Base-by-base conservation (phyloP, 768 basidiomycete species). In the Thelephora ganbajun region DNA sequence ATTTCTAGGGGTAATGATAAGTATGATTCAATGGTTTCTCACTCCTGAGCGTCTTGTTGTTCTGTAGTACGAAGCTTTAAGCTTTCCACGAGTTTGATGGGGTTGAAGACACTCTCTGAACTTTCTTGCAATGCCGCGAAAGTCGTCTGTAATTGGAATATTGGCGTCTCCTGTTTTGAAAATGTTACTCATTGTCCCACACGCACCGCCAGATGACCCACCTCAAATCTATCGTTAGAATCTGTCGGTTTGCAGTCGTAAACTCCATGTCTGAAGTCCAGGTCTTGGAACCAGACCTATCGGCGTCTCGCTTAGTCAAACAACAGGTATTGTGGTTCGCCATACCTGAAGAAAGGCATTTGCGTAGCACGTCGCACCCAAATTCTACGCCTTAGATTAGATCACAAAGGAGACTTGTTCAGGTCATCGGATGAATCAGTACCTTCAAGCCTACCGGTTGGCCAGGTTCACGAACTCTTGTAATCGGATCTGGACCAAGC, bases 1-100 rank as follows among this genome's bases (percentile, higher is more conserved):
- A 35, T 18, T n/a, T 19, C 22, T 11, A 23, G 56, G 42, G 13
- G 47, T 1, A 43, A 37, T 20, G 52, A 26, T 42, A 57, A 41
- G 16, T 13, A 12, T 37, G 6, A 34, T 19, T 45, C 42, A 30
- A 48, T 19, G 16, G 35, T 20, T 22, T 59, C 77, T 47, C 57
- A 96, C 90, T 98, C 94, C 63, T 93, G 90, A 26, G 94, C 92
- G 66, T 98, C 94, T 64, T 97, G 93, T 58, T 98, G 94, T 58
- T 96, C 87, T 3, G 81, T 72, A 1, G 81, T 79, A 16, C 82
- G 75, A 35, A 98, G 66, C 49, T 80, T 74, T 46, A 98, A 66
- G 54, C 88, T 88, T 59, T 92, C 82, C 5, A 93, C 84, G 12
- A 98, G 73, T 51, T 80, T 83, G 13, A 69, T 65, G 0, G 94